A percentile compares a stretch with the other conserved stretches of the same genome.
Conservation (phyloP, 192 early-diverging fungal genomes). For the Piromyces sp. region DNA sequence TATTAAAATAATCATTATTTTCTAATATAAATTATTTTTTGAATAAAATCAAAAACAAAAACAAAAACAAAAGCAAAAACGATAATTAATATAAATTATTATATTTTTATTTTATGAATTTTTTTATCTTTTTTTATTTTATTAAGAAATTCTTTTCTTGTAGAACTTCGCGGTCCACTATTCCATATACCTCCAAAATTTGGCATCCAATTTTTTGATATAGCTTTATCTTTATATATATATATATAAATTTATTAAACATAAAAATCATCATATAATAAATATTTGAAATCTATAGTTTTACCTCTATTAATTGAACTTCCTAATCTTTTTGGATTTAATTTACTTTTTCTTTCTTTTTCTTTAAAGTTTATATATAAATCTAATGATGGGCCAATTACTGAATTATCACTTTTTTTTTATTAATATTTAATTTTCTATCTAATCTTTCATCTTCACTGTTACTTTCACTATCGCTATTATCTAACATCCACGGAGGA, state of each 20-base stretch:
- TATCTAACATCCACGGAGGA: not conserved
- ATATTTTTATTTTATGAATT: not conserved
- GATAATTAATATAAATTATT: too few species aligned
- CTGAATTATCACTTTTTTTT: not conserved
- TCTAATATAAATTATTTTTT: too few species aligned
- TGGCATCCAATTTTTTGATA: not conserved
- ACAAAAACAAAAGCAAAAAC: too few species aligned
- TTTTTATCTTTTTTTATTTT: not conserved
- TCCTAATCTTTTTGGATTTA: not conserved
- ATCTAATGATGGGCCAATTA: not conserved
- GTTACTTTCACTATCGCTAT: not conserved
- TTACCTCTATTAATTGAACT: not conserved
- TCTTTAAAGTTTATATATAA: not conserved
- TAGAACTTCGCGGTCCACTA: not conserved
- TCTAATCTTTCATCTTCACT: not conserved
- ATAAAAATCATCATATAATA: too few species aligned
- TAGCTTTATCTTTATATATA: too few species aligned
- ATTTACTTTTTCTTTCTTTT: not conserved
- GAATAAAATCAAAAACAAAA: too few species aligned
- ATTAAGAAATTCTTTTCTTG: not conserved
- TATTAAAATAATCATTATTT: too few species aligned
- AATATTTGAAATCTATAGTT: not conserved
- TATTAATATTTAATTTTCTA: not conserved
- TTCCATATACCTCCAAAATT: not conserved
- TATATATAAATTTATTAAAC: too few species aligned